Conservation (phyloP, 306 rosid species). For the Hippophae gyantsensis region DNA sequence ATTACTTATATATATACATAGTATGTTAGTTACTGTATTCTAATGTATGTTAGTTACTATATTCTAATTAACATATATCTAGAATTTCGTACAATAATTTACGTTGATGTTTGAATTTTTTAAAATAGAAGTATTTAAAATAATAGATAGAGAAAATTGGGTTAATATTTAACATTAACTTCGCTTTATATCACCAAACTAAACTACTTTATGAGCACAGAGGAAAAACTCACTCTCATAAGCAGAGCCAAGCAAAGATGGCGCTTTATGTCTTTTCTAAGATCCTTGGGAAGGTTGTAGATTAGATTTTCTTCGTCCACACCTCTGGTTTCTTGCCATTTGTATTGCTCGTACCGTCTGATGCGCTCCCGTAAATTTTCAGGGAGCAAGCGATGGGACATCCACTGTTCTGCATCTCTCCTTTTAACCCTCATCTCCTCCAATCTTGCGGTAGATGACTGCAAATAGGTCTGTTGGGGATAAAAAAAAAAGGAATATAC, state of each 20-base stretch:
- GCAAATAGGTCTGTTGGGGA: conserved; percentile 51
- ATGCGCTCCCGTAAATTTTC: conserved; percentile 8
- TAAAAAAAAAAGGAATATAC: too few relatives aligned
- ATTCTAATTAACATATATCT: too few relatives aligned
- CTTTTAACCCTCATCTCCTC: conserved; percentile 41
- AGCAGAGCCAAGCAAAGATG: conserved; percentile 56
- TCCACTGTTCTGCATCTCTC: conserved; percentile 22
- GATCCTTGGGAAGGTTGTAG: conserved; percentile 39
- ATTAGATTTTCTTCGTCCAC: conserved; percentile 7
- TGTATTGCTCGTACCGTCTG: conserved; percentile 6
- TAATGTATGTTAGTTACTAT: too few relatives aligned
- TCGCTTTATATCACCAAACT: not conserved
- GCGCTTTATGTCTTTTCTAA: conserved; percentile 50
- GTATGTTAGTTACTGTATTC: too few relatives aligned
- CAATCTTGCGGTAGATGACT: conserved; percentile 47
- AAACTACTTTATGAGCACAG: not conserved
- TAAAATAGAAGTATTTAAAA: too few relatives aligned
- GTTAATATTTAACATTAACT: too few relatives aligned
- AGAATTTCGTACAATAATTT: too few relatives aligned
- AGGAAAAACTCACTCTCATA: conserved; percentile 36
- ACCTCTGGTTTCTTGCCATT: conserved; percentile 11
- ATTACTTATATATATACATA: too few relatives aligned
- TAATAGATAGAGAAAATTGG: too few relatives aligned
- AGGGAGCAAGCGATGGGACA: conserved; percentile 8
- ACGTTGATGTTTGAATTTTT: too few relatives aligned